Evolutionary conservation across 2,329 filamentous ascomycete genomes (phyloP).

Genomic region (Sporothrix variecibatus): DNA sequence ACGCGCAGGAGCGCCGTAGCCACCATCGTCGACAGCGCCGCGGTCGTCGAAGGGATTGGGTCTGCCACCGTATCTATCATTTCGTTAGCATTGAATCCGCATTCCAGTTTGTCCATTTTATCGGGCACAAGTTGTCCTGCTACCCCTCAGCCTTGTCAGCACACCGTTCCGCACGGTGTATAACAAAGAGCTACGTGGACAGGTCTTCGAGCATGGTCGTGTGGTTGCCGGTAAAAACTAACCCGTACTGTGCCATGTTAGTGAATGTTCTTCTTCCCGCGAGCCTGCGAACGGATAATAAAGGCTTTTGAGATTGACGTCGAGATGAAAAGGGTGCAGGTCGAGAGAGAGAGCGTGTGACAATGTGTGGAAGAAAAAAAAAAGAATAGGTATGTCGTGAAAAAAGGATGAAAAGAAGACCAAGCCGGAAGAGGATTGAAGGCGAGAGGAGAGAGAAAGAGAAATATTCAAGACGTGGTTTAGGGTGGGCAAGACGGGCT

Average conservation of each 20-base stretch:
- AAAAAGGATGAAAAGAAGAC: not conserved
- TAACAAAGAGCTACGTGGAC: too few relatives aligned
- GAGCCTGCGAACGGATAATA: too few relatives aligned
- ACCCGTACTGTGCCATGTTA: constrained; percentile 59
- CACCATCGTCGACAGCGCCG: constrained; percentile 42
- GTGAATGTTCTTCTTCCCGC: constrained; percentile 30
- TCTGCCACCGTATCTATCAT: constrained; percentile 54
- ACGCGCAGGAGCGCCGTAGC: constrained; percentile 40
- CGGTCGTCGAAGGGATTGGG: constrained; percentile 63
- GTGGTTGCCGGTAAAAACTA: constrained; percentile 37
- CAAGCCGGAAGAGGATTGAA: not conserved
- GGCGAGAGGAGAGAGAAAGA: not conserved
- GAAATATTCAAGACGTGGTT: not conserved
- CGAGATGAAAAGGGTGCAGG: not conserved
- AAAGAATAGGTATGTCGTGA: not conserved
- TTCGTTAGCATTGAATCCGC: constrained; percentile 36
- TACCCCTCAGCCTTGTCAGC: not conserved
- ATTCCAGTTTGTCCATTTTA: not conserved
- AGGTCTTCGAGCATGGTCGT: not conserved
- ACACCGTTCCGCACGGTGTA: too few relatives aligned
- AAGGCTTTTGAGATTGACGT: not conserved
- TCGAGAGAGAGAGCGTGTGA: not conserved
- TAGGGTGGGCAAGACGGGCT: not conserved
- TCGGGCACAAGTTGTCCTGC: not conserved
- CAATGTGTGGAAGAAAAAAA: too few relatives aligned